phyloP scores from a whole-genome alignment of 805 yeast species.

The Priceomyces carsonii region DNA sequence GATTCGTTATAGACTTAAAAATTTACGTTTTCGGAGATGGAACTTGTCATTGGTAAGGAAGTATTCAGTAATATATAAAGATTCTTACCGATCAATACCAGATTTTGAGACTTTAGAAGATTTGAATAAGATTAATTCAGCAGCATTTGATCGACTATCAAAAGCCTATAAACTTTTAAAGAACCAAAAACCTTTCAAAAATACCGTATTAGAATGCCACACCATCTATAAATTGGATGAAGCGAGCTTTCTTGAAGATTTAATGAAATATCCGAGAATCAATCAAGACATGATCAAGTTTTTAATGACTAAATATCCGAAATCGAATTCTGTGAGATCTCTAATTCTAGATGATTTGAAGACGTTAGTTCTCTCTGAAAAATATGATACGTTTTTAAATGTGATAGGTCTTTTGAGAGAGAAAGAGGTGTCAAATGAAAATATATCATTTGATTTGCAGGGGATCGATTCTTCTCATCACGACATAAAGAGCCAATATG shows the following conservation, averaged over 20 bases:
- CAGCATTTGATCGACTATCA: slow-evolving; percentile 14
- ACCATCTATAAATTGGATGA: slow-evolving; percentile 12
- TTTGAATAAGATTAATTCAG: slow-evolving; percentile 5
- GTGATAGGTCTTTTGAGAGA: neutral
- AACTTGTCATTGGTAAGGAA: no score
- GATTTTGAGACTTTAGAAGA: slow-evolving; percentile 2
- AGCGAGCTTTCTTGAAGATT: slow-evolving; percentile 18
- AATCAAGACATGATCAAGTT: slow-evolving; percentile 18
- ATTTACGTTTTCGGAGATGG: no score
- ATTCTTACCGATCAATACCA: no score
- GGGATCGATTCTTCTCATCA: neutral
- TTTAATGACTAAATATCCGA: slow-evolving; percentile 13
- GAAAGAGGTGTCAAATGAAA: neutral
- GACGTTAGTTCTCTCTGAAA: slow-evolving; percentile 8
- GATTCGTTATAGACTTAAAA: no score
- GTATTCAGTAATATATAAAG: no score
- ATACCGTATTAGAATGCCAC: slow-evolving; percentile 15
- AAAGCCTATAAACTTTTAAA: slow-evolving; percentile 15
- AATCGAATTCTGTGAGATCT: slow-evolving; percentile 19
- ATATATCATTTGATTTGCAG: neutral
- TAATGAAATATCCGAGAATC: slow-evolving; percentile 17
- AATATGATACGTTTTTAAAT: slow-evolving; percentile 9
- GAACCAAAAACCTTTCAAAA: slow-evolving; percentile 9
- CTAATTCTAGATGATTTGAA: slow-evolving; percentile 19
- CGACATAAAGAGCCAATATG: slow-evolving; percentile 4